phyloP scores from a whole-genome alignment of 352 stramenopile genomes.

The Globisporangium solare region DNA sequence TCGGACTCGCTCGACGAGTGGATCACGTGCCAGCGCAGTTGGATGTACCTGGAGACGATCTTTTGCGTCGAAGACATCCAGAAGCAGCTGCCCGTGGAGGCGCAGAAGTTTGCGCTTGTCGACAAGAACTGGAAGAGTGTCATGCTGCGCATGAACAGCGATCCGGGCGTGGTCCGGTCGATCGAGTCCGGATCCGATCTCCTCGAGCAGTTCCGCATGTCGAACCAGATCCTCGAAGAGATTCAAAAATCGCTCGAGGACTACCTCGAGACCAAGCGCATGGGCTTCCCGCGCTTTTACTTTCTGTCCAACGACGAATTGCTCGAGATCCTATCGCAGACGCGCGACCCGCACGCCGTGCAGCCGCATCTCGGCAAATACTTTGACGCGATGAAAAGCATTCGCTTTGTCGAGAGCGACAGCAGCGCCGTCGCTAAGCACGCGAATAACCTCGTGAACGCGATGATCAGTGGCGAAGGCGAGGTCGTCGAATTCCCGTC shows the following conservation, averaged over 20 bases:
- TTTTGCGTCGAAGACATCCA: slow-evolving; percentile 88
- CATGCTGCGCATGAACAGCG: slow-evolving; percentile 74
- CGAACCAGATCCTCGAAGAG: slow-evolving; percentile 84
- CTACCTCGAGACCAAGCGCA: slow-evolving; percentile 91
- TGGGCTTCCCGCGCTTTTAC: slow-evolving; percentile 91
- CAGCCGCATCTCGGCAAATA: slow-evolving; percentile 90
- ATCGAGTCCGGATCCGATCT: slow-evolving; percentile 71
- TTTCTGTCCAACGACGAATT: slow-evolving; percentile 92
- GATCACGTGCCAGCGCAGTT: slow-evolving; percentile 80
- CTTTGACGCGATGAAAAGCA: slow-evolving; percentile 92
- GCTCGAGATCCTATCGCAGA: slow-evolving; percentile 90
- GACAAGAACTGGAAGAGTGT: slow-evolving; percentile 85
- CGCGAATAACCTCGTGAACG: slow-evolving; percentile 47
- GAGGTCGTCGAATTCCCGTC: slow-evolving; percentile 80
- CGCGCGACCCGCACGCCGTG: slow-evolving; percentile 82
- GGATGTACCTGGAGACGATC: slow-evolving; percentile 90
- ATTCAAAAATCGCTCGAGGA: slow-evolving; percentile 92
- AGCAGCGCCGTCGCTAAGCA: slow-evolving; percentile 10
- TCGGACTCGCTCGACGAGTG: slow-evolving; percentile 83
- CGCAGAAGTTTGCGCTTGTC: slow-evolving; percentile 81
- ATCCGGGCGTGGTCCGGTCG: slow-evolving; percentile 73
- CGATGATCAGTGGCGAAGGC: slow-evolving; percentile 84
- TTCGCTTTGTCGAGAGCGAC: slow-evolving; percentile 68
- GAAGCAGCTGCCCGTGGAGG: slow-evolving; percentile 82
- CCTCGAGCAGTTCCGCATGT: slow-evolving; percentile 80